These are phyloP conservation scores for Apiospora hydei DNA, from an alignment of 2,329 filamentous ascomycete species.

Conservation along the genomic window DNA sequence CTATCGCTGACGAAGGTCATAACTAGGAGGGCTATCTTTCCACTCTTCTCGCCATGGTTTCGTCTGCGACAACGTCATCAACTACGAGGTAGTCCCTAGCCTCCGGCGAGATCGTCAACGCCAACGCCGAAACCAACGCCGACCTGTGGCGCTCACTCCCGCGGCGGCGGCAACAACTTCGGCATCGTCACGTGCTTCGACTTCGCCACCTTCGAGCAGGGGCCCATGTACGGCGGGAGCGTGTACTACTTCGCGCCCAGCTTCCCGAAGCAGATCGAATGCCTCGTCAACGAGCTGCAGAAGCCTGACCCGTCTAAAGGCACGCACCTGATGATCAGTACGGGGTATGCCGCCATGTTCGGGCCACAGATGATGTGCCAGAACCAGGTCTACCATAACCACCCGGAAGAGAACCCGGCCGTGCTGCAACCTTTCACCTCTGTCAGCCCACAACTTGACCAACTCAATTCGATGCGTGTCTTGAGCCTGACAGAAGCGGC, in stretches of 20 bases:
- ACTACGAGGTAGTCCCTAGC: conserved; percentile 29
- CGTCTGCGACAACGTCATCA: not conserved
- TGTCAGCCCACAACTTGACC: not conserved
- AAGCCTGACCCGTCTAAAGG: conserved; percentile 29
- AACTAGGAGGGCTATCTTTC: not conserved
- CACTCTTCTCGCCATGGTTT: not conserved
- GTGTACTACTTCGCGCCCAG: conserved; percentile 22
- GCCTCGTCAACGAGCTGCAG: conserved; percentile 26
- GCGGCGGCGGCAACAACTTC: conserved; percentile 32
- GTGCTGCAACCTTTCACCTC: conserved; percentile 9
- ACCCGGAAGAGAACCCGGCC: conserved; percentile 25
- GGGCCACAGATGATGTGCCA: conserved; percentile 24
- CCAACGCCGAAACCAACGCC: conserved; percentile 25
- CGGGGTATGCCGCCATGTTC: conserved; percentile 24
- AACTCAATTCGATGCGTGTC: conserved; percentile 21
- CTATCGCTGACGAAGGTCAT: not conserved
- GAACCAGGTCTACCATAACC: conserved; percentile 30
- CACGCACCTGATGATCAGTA: conserved; percentile 25
- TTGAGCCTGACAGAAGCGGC: conserved; percentile 25
- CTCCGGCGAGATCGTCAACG: conserved; percentile 29
- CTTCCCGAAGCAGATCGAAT: conserved; percentile 15
- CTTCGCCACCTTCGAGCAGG: conserved; percentile 29
- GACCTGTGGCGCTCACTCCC: conserved; percentile 32
- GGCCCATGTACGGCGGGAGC: conserved; percentile 26
- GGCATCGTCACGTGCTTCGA: conserved; percentile 31